A percentile compares a stretch with the other conserved stretches of the same genome.
These are phyloP conservation scores for Neurospora intermedia DNA, from an alignment of 495 filamentous ascomycete species.

Conservation along the genomic window DNA sequence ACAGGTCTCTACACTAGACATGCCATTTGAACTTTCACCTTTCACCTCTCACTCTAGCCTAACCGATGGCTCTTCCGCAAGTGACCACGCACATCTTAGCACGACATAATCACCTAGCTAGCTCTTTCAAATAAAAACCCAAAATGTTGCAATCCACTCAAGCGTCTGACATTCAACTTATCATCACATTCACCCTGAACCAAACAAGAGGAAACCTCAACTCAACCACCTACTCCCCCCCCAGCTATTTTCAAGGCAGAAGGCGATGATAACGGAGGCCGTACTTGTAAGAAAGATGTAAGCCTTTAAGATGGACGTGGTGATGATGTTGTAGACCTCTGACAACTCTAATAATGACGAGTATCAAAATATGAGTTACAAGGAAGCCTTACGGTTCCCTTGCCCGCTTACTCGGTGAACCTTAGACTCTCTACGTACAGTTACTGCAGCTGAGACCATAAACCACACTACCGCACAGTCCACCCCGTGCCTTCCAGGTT, in stretches of 20 bases:
- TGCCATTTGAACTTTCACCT: no score
- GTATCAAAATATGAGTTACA: not conserved
- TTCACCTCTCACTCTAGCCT: no score
- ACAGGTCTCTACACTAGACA: no score
- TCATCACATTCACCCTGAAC: no score
- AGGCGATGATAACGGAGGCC: accelerated
- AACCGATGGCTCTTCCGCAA: no score
- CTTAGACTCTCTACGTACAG: not conserved
- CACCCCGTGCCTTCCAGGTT: not conserved
- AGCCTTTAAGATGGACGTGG: accelerated
- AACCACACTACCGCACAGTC: not conserved
- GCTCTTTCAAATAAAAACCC: no score
- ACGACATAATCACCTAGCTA: no score
- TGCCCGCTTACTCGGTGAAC: not conserved
- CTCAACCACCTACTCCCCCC: no score
- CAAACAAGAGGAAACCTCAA: no score
- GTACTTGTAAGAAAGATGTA: not conserved
- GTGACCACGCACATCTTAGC: no score
- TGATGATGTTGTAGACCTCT: not conserved
- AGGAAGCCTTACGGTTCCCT: not conserved
- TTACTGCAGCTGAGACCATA: not conserved
- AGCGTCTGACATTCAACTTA: no score
- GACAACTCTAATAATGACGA: not conserved
- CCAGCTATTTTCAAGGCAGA: not conserved
- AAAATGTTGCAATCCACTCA: no score